These are phyloP conservation scores for Harrya chromipes DNA, from an alignment of 768 basidiomycete species.

Conservation along the genomic window DNA sequence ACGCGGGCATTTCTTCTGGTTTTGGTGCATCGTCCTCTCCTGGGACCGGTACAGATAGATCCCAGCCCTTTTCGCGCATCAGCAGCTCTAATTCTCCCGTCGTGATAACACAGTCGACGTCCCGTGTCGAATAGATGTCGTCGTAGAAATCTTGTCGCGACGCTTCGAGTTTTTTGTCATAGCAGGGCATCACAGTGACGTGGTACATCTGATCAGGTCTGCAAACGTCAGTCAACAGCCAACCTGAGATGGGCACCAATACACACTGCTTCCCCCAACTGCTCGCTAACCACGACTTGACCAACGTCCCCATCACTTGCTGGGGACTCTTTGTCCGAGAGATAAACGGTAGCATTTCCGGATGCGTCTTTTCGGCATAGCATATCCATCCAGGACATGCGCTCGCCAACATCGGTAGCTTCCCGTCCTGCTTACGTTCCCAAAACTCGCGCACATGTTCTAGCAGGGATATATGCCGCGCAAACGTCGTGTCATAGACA, in stretches of 20 bases:
- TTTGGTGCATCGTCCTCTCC: slow-evolving; percentile 41
- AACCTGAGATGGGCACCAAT: neutral
- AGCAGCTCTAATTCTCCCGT: slow-evolving; percentile 91
- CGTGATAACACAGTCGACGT: slow-evolving; percentile 96
- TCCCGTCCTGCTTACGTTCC: slow-evolving; percentile 52
- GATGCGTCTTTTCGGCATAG: slow-evolving; percentile 96
- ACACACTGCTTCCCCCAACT: slow-evolving; percentile 70
- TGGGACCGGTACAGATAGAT: slow-evolving; percentile 56
- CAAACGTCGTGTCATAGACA: slow-evolving; percentile 94
- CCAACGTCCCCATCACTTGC: slow-evolving; percentile 89
- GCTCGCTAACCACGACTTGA: slow-evolving; percentile 81
- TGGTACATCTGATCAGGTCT: slow-evolving; percentile 92
- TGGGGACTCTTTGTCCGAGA: slow-evolving; percentile 88
- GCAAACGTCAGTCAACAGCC: slow-evolving; percentile 7
- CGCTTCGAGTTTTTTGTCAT: slow-evolving; percentile 99
- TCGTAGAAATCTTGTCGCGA: slow-evolving; percentile 92
- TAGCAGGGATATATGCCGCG: slow-evolving; percentile 76
- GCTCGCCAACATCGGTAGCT: slow-evolving; percentile 87
- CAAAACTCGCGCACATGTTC: slow-evolving; percentile 82
- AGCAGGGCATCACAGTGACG: slow-evolving; percentile 98
- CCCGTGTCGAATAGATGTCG: slow-evolving; percentile 75
- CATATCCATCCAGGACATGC: slow-evolving; percentile 99
- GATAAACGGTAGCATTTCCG: slow-evolving; percentile 91
- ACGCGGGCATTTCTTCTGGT: slow-evolving; percentile 53
- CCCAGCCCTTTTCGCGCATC: slow-evolving; percentile 79